A percentile compares a stretch with the other conserved stretches of the same genome.
These are phyloP conservation scores for Cucumis sativus DNA, from an alignment of 306 rosid genomes.

Conservation along the genomic window Cucumber_9930_V3 NC_026656.2:10502001-10502500, in stretches of 20 bases:
- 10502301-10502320: neutral
- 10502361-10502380: neutral
- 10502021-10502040: neutral
- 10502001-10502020: slow-evolving; percentile 35
- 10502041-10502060: neutral
- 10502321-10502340: no score
- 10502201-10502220: slow-evolving; percentile 47
- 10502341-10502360: neutral
- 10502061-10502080: neutral
- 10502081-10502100: neutral
- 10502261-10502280: neutral
- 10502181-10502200: slow-evolving; percentile 35
- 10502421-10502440: neutral
- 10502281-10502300: neutral
- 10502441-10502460: neutral
- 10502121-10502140: slow-evolving; percentile 32
- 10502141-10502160: slow-evolving; percentile 28
- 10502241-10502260: neutral
- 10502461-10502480: neutral
- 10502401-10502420: neutral
- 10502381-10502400: neutral
- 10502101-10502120: slow-evolving; percentile 16
- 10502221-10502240: slow-evolving; percentile 46
- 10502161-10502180: slow-evolving; percentile 26
- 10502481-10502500: neutral